Base-by-base conservation (phyloP, 805 yeast species). In the Lachancea meyersii region DNA sequence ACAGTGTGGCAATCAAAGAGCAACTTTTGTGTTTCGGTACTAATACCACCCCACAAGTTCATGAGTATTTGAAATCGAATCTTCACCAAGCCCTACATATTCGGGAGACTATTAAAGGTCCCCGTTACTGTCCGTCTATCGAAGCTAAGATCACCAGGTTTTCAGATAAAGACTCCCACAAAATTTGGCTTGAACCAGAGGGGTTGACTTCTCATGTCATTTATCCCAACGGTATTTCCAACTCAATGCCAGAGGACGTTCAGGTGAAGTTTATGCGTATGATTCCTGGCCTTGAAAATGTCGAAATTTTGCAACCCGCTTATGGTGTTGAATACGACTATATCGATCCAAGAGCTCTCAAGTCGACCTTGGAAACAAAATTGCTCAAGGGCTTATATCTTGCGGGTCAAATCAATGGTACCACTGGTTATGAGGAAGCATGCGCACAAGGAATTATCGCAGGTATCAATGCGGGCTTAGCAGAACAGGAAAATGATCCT, bases 301-400 rank as follows among this genome's bases (percentile, higher is more conserved):
- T 84, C 0, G 69, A 66, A n/a, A 86, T 93, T 85, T 59, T 82
- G 10, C 96, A 89, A 58, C 96, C 97, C 0, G 99, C 97, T 0
- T 93, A 93, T 59, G 99, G 99, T n/a, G 98, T 93, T 2, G 98
- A 93, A 63, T 93, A 93, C 59, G 98, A 93, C 57, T 93, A 86
- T 60, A 82, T 93, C 22, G 96, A 93, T 57, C 98, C 99, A 2
- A 73, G 95, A 49, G 96, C 89, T 56, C 70, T 93, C 43, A 72
- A 72, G 41, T 73, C 71, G 35, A 84, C 94, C 0, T 64, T 93
- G 36, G 96, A 91, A 57, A 86, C 97, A 0, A 88, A 86, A 54
- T 62, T 75, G 3, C 78, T 93, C 2, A 65, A 72, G 9, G 97
- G 97, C 0, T 64, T 93, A 28, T 93, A 67, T 60, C 68, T 93